Percentiles rank a stretch among this genome's conserved stretches.
Conservation (phyloP, 169 alveolate species). For the Cytauxzoon felis region DNA sequence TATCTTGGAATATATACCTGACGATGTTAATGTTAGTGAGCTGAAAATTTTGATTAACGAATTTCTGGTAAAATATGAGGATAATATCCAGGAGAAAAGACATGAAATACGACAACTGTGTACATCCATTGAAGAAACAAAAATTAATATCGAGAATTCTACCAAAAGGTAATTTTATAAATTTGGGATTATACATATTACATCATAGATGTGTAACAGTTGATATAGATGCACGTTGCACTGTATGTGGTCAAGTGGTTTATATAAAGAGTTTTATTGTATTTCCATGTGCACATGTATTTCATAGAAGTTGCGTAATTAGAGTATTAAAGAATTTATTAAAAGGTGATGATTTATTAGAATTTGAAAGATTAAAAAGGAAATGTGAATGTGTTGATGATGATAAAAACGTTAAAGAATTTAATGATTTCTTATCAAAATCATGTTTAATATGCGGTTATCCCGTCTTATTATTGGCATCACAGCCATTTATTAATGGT, state of each 20-base stretch:
- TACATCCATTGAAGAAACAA: slow-evolving; percentile 49
- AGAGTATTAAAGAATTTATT: slow-evolving; percentile 21
- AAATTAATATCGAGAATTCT: slow-evolving; percentile 36
- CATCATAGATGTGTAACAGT: slow-evolving; percentile 24
- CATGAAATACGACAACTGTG: slow-evolving; percentile 55
- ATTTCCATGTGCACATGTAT: slow-evolving; percentile 55
- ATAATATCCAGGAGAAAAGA: slow-evolving; percentile 44
- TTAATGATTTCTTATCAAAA: slow-evolving; percentile 43
- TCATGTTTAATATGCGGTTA: slow-evolving; percentile 57
- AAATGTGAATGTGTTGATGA: slow-evolving; percentile 26
- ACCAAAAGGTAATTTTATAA: slow-evolving; percentile 8
- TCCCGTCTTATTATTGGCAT: slow-evolving; percentile 37
- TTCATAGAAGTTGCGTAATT: slow-evolving; percentile 55
- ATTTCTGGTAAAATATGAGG: slow-evolving; percentile 30
- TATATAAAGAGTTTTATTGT: slow-evolving; percentile 27
- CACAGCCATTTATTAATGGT: slow-evolving; percentile 43
- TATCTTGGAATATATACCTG: slow-evolving; percentile 35
- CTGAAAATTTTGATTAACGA: slow-evolving; percentile 24
- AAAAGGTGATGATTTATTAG: slow-evolving; percentile 27
- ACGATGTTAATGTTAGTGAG: slow-evolving; percentile 28
- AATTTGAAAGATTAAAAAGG: slow-evolving; percentile 34
- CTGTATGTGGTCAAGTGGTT: slow-evolving; percentile 15
- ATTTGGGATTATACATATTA: background rate
- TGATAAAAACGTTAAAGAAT: slow-evolving; percentile 27
- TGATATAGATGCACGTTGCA: slow-evolving; percentile 17